phyloP scores from a whole-genome alignment of 2,329 filamentous ascomycete genomes.

The Fusarium camptoceras region DNA sequence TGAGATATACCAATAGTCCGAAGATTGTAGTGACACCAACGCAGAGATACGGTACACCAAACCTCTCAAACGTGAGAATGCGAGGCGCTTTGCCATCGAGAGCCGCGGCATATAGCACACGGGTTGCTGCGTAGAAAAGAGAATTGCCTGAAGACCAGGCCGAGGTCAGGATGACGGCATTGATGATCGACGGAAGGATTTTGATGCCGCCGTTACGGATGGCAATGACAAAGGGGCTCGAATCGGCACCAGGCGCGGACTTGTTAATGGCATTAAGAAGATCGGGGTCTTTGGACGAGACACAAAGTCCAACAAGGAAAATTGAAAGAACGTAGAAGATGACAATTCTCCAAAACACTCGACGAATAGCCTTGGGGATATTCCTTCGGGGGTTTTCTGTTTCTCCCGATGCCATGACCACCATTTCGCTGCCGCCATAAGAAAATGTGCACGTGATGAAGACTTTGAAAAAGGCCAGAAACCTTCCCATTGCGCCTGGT shows the following conservation, averaged over 20 bases:
- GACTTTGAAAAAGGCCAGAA: slow-evolving; percentile 69
- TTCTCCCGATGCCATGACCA: slow-evolving; percentile 66
- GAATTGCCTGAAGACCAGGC: slow-evolving; percentile 72
- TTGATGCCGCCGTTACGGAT: slow-evolving; percentile 75
- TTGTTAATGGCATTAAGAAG: slow-evolving; percentile 68
- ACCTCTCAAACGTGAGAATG: slow-evolving; percentile 13
- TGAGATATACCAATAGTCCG: slow-evolving; percentile 41
- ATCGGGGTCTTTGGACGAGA: slow-evolving; percentile 72
- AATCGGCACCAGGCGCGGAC: slow-evolving; percentile 54
- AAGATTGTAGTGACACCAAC: slow-evolving; percentile 13
- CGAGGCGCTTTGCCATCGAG: slow-evolving; percentile 69
- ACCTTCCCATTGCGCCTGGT: slow-evolving; percentile 63
- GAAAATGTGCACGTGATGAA: slow-evolving; percentile 70
- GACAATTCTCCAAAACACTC: slow-evolving; percentile 71
- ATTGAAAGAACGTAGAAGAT: slow-evolving; percentile 73
- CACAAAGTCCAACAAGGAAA: slow-evolving; percentile 70
- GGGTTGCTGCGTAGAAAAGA: slow-evolving; percentile 74
- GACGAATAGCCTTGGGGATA: slow-evolving; percentile 65
- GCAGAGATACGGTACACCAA: slow-evolving; percentile 30
- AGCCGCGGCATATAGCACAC: slow-evolving; percentile 76
- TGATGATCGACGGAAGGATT: slow-evolving; percentile 73
- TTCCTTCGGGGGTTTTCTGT: slow-evolving; percentile 11
- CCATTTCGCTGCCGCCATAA: slow-evolving; percentile 72
- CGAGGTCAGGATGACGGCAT: slow-evolving; percentile 75
- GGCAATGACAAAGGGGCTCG: slow-evolving; percentile 73